Base-by-base conservation (phyloP, 2,329 filamentous ascomycete species). In the Leptographium flavum region DNA sequence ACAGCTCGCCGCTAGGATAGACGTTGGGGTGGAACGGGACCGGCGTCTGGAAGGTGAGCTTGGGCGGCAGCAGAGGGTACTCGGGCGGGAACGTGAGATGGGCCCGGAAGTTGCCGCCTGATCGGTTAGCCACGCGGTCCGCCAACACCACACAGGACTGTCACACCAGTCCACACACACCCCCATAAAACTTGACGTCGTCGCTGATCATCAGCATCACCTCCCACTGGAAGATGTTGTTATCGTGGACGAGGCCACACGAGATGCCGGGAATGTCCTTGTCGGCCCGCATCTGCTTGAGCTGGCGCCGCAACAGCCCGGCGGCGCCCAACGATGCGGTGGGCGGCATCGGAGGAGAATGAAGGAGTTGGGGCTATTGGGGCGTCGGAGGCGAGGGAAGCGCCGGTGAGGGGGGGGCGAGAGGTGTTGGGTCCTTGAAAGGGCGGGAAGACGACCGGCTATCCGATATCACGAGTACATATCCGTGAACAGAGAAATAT, bases 151-250 rank as follows among this genome's bases (percentile, higher is more conserved):
- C 6, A 19, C 6, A 42, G 41, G 3, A 17, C n/a, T 8, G 39
- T 4, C 4, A 21, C n/a, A 40, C 25, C 23, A 17, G 14, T 19
- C 13, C 2, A 19, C 17, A 65, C 76, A 47, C 66, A 90, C 88
- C 88, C 56, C 88, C 88, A 56, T 95, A 95, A 63, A 85, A 84
- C 65, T 88, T 90, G 65, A 84, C 88, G 59, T 94, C 87, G 56
- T 95, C 88, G 50, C 79, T 87, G 53, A 96, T 90, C 90, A 98
- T 96, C 49, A 98, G 77, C 84, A 95, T 94, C 19, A 96, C 87
- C 63, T 96, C 88, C 92, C 92, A 98, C 68, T 94, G 84, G 54
- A 95, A 95, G 10, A 96, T 79, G 60, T 94, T 94, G 65, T 68
- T 83, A 61, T 83, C 84, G 56, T 81, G 79, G 43, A 88, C 79